Base-by-base conservation (phyloP, 768 basidiomycete species). In the Rhizopogon roseolus region DNA sequence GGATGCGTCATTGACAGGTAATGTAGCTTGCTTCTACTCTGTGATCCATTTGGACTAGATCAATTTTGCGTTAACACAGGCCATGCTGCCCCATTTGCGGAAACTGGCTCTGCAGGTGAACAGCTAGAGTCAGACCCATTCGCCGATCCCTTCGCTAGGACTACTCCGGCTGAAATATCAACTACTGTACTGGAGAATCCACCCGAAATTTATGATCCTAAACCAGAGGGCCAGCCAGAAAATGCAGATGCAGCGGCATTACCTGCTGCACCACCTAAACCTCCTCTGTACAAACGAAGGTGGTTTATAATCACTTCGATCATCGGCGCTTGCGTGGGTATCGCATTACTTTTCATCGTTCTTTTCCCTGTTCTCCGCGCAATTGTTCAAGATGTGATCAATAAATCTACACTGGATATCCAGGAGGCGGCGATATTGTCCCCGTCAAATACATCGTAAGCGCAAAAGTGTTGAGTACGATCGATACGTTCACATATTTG, bases 301-400 rank as follows among this genome's bases (percentile, higher is more conserved):
- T 80, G 77, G 75, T 86, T 88, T 72, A 82, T 87, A 54, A 76
- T 86, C 55, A 74, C 77, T 28, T 73, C 74, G 50, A 62, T 81
- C 56, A 73, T 86, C 28, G 61, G 74, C 4, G 66, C 76, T 16
- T 75, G 78, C 5, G 61, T 88, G 14, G 80, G 72, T 36, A 85
- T 89, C 50, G 82, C 76, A 14, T 63, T 88, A 37, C 66, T 88
- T 17, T 89, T 88, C 67, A 79, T 88, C 56, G 44, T 88, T 10
- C 66, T 89, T 22, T 88, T 81, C 65, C 86, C 86, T 6, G 82
- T 88, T 52, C 73, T 88, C 53, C 76, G 69, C 48, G 85, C 85
- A 42, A 84, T 88, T 57, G 76, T 80, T 17, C 85, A 86, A 57
- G 74, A 82, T 40, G 79, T 88, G 39, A 76, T 88, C 14, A 81